These are phyloP conservation scores for Paraphysoderma sedebokerense DNA, from an alignment of 371 early-diverging fungal genomes.

Conservation along the genomic window DNA sequence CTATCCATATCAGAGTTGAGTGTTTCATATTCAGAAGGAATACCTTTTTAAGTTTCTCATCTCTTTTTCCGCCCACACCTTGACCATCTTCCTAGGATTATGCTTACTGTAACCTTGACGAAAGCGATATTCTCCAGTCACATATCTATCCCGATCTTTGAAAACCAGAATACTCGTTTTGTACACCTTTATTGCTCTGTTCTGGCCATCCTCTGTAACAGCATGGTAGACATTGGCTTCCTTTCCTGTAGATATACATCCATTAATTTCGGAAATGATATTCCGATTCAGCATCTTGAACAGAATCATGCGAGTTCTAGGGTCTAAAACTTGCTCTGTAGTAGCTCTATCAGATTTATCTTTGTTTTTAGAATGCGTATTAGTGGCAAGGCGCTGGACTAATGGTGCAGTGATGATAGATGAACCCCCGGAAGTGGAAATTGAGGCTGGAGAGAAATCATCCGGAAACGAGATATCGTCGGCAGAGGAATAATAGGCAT, in stretches of 20 bases:
- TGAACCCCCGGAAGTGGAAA: no score
- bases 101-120: conserved; percentile 84
- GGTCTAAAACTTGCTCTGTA: conserved; percentile 95
- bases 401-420: no score
- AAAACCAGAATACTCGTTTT: conserved; percentile 97
- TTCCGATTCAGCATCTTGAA: conserved; percentile 87
- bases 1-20: neutral
- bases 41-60: conserved; percentile 91
- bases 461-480: no score
- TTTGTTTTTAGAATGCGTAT: no score
- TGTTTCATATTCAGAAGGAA: neutral
- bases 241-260: conserved; percentile 97
- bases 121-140: conserved; percentile 95
- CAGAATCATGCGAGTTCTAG: conserved; percentile 89
- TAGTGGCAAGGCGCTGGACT: no score
- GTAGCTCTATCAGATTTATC: conserved; percentile 98
- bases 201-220: conserved; percentile 58
- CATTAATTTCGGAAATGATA: conserved; percentile 83
- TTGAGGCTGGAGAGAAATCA: no score
- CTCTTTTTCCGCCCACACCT: conserved; percentile 99
- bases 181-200: conserved; percentile 82
- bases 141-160: conserved; percentile 98
- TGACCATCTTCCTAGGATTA: conserved; percentile 98
- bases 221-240: conserved; percentile 98
- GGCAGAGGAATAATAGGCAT: no score